Base-by-base conservation (phyloP, 495 filamentous ascomycete genomes). In the Xylona heveae region DNA sequence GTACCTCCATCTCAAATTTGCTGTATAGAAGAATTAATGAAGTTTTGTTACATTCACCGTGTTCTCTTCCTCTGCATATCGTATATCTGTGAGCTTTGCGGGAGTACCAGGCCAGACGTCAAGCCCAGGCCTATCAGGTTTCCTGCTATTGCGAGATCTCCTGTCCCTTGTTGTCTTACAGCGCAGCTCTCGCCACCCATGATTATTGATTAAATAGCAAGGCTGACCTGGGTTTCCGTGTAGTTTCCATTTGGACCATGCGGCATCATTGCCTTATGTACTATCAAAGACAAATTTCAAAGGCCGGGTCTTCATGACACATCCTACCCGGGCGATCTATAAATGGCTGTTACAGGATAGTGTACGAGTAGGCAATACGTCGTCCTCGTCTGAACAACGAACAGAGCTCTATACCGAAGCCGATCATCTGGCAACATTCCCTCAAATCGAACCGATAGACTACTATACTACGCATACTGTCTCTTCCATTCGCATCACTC, bases 261-360 rank as follows among this genome's bases (percentile, higher is more conserved):
- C 88, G 3, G 84, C 85, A 14, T 88, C 85, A 12, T 63, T 97
- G 17, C 88, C 88, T 21, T 97, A 94, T 52, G 88, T 97, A 35
- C 68, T 97, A 47, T 75, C 85, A 37, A 95, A 97, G 54, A 94
- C 88, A 28, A 92, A 90, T 47, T 97, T 97, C 64, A 74, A 77
- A 40, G 88, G 88, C 33, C 71, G 84, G 18, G 83, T 94, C 36
- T 94, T 94, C 57, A 97, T 94, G 85, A 97, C 88, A 17, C 88
- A 95, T 57, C 78, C 88, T 4, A 97, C 88, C 16, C 94, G 94
- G 53, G 88, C 88, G 38, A 97, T 97, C 53, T 97, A 97, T 64
- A 95, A 94, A 60, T 94, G 85, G 83, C 64, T 97, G 21, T 92
- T 95, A 32, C 82, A 92, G 50, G 88, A 97, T 54, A 83, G 78